These are phyloP conservation scores for Candida schatavii DNA, from an alignment of 805 yeast species.

Conservation along the genomic window DNA sequence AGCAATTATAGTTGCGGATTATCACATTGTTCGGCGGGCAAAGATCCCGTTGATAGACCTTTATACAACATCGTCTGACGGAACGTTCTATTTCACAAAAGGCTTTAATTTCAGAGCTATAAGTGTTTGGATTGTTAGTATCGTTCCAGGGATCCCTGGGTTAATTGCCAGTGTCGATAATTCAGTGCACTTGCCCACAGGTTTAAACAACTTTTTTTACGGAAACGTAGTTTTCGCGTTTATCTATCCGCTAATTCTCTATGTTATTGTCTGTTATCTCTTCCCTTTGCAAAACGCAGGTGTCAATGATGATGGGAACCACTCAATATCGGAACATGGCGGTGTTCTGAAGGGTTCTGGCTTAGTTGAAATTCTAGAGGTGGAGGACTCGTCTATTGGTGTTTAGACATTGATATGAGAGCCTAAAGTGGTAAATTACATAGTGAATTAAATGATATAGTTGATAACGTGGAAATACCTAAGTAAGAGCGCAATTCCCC, in stretches of 20 bases:
- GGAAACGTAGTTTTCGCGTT: constrained; percentile 7
- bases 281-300: constrained; percentile 7
- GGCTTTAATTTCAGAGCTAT: constrained; percentile 46
- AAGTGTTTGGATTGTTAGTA: constrained; percentile 12
- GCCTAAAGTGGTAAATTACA: no score
- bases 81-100: constrained; percentile 38
- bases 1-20: constrained; percentile 28
- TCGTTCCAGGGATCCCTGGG: constrained; percentile 9
- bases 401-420: no score
- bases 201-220: constrained; percentile 7
- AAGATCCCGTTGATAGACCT: constrained; percentile 38
- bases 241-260: constrained; percentile 5
- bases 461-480: no score
- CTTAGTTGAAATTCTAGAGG: constrained; percentile 3
- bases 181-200: neutral
- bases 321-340: no score
- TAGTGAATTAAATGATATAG: no score
- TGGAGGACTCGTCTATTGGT: constrained; percentile 1
- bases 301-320: constrained; percentile 2
- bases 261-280: constrained; percentile 4
- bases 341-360: no score
- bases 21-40: constrained; percentile 31
- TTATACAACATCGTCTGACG: constrained; percentile 25
- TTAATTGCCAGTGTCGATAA: neutral
- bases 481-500: no score